These are phyloP conservation scores for Podaxis mareebaensis DNA, from an alignment of 768 basidiomycete species.

Conservation along the genomic window DNA sequence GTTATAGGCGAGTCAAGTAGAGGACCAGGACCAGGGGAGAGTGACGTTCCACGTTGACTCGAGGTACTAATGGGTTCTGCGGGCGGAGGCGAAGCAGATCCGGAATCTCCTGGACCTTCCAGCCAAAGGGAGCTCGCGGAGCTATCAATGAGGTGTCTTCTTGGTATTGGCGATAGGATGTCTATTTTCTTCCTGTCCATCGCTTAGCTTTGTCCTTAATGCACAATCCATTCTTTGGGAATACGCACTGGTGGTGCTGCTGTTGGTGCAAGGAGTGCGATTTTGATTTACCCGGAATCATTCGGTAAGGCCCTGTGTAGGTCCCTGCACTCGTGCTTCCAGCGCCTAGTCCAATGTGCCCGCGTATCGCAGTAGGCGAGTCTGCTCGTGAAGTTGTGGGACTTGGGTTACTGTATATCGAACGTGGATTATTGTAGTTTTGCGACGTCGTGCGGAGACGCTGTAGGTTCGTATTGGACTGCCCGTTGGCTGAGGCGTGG, in stretches of 20 bases:
- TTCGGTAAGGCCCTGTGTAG: conserved; percentile 11
- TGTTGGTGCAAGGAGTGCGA: neutral
- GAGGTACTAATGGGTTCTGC: neutral
- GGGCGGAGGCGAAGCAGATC: conserved; percentile 28
- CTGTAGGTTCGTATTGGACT: conserved; percentile 18
- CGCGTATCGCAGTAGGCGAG: conserved; percentile 2
- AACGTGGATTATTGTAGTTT: conserved; percentile 23
- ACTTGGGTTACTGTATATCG: conserved; percentile 29
- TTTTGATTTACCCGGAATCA: conserved; percentile 13
- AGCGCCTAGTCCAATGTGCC: neutral
- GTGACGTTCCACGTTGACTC: neutral
- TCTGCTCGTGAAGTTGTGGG: conserved; percentile 22
- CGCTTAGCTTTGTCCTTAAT: neutral
- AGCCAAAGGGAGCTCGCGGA: conserved; percentile 65
- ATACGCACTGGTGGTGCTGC: conserved; percentile 3
- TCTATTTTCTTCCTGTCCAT: conserved; percentile 18
- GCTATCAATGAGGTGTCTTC: conserved; percentile 61
- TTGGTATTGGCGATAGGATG: conserved; percentile 68
- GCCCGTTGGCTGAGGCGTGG: neutral
- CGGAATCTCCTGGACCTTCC: conserved; percentile 20
- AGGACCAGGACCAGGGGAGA: neutral
- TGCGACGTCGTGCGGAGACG: conserved; percentile 30
- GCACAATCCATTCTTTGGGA: neutral
- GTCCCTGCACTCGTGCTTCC: neutral
- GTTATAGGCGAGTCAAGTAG: neutral